Evolutionary conservation across 176 grass and related monocot genomes (phyloP), one percentile per base, ranked within the genome.

Genomic region (Panicum miliaceum): DNA sequence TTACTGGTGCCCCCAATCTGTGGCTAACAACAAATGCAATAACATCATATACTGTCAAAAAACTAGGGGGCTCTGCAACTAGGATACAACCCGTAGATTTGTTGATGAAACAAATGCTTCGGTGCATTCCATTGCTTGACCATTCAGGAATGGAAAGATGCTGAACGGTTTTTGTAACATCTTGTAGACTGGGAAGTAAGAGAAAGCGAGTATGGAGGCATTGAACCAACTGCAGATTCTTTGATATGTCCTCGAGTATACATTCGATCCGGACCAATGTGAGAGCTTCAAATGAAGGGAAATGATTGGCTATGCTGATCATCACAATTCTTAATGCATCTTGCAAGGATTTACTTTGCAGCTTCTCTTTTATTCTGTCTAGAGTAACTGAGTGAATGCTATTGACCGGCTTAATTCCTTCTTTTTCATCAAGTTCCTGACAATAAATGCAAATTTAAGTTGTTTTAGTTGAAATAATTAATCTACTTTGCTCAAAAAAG

Each of bases 41-140:
- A 68, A 88, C 84, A 82, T 98, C 92, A 80, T 98, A 89, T 86
- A 98, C 62, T 80, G 92, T 93, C 73, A 98, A 77, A 89, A 95
- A 98, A 71, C 61, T 90, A 77, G 95, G 95, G 52, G 92, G 92
- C 45, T 93, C 95, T 76, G 95, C 92, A 46, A 98, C 83, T 83
- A 98, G 82, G 81, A 94, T 90, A 77, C 80, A 53, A 67, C 89
- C 88, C n/a, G 64, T 92, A 48, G 92, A 82, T 88, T 91, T 95
- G 82, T 90, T 81, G 7, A 90, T 38, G 36, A 95, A 95, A 85
- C 78, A 89, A 88, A 95, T 86, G 64, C 82, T 93, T 76, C 91
- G 85, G 81, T 98, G 91, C 66, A 81, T 93, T 67, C 84, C 69
- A 27, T 72, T 98, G 76, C 78, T 81, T 89, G 88, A 86, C 95